A percentile compares a stretch with the other conserved stretches of the same genome.
These are phyloP conservation scores for Peronospora belbahrii DNA, from an alignment of 352 stramenopile species.

Conservation along the genomic window DNA sequence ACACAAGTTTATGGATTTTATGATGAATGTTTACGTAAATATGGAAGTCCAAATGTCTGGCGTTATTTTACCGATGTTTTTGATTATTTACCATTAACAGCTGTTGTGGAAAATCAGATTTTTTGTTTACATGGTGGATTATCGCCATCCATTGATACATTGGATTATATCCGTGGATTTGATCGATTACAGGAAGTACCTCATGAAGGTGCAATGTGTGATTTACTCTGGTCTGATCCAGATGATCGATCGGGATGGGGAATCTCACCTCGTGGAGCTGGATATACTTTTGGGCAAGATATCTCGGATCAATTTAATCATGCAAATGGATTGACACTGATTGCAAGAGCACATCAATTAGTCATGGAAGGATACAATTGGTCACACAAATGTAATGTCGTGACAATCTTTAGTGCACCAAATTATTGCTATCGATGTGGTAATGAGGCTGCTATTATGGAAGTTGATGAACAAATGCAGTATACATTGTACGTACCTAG, in stretches of 20 bases:
- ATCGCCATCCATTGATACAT: constrained; percentile 90
- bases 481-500: constrained; percentile 93
- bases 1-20: constrained; percentile 53
- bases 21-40: constrained; percentile 87
- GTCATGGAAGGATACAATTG: constrained; percentile 89
- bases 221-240: constrained; percentile 98
- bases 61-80: constrained; percentile 95
- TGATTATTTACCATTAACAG: constrained; percentile 91
- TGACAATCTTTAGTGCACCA: constrained; percentile 97
- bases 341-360: constrained; percentile 94
- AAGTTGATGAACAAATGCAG: constrained; percentile 93
- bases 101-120: constrained; percentile 99
- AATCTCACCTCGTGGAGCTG: constrained; percentile 95
- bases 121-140: constrained; percentile 98
- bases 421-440: constrained; percentile 99
- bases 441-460: constrained; percentile 97
- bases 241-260: constrained; percentile 99
- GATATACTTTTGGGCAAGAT: constrained; percentile 98
- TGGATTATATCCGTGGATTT: constrained; percentile 93
- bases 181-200: constrained; percentile 87
- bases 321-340: constrained; percentile 96
- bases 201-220: constrained; percentile 93
- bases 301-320: constrained; percentile 97
- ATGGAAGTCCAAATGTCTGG: constrained; percentile 98
- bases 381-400: constrained; percentile 94